A percentile compares a stretch with the other conserved stretches of the same genome.
Conservation (phyloP, 2,329 filamentous ascomycete genomes). For the Pseudogymnoascus sp. region DNA sequence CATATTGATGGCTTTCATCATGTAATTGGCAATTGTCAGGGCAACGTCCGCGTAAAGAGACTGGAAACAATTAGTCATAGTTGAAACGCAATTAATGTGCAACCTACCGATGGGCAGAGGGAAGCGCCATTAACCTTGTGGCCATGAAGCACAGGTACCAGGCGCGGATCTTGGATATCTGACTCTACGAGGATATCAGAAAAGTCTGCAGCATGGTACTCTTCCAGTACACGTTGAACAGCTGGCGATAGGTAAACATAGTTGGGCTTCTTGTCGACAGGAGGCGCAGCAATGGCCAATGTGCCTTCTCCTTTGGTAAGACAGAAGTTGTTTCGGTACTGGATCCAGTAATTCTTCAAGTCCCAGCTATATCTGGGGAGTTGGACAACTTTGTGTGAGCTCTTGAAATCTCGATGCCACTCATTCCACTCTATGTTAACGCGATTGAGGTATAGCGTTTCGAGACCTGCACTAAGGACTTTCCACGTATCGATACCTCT, state of each 20-base stretch:
- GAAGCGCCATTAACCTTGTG: constrained; percentile 50
- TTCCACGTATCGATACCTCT: constrained; percentile 48
- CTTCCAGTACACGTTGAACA: constrained; percentile 44
- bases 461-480: constrained; percentile 40
- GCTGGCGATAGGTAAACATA: constrained; percentile 35
- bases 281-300: constrained; percentile 34
- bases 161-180: constrained; percentile 31
- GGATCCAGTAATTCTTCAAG: constrained; percentile 46
- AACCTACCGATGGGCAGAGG: constrained; percentile 32
- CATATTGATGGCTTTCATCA: constrained; percentile 35
- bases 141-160: constrained; percentile 39
- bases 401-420: constrained; percentile 47
- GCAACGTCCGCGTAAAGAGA: constrained; percentile 52
- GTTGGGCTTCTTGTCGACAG: constrained; percentile 29
- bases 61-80: not conserved
- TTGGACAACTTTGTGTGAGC: constrained; percentile 42
- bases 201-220: constrained; percentile 42
- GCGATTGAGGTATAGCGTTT: constrained; percentile 40
- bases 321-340: constrained; percentile 47
- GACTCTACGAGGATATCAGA: constrained; percentile 44
- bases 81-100: not conserved
- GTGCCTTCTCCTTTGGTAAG: constrained; percentile 49
- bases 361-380: constrained; percentile 55
- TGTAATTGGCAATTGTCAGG: constrained; percentile 48
- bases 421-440: constrained; percentile 49